Evolutionary conservation across 306 rosid genomes (phyloP), one percentile per base, ranked within the genome.

Genomic region (Canavalia gladiata): DNA sequence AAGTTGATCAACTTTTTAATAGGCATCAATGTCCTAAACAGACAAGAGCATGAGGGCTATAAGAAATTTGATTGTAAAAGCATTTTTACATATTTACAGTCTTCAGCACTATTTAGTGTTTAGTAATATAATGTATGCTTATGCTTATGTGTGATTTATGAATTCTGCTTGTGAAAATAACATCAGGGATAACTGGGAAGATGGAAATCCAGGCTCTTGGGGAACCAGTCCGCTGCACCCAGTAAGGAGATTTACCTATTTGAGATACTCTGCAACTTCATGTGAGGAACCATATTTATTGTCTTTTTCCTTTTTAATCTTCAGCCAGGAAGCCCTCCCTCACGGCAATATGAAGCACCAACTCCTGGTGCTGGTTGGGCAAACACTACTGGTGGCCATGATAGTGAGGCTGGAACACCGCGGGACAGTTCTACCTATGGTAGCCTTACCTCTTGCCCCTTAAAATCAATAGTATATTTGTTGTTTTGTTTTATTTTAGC

Each of bases 331-430:
- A 96, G 99, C 79, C 97, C 99, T 66, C 89, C 94, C 83, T 91
- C 96, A n/a, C 92, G 97, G 41, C 82, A 89, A 5, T 92, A 93
- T 45, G 99, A 96, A 92, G 98, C 99, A 42, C 99, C 99, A 67
- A 96, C 98, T 86, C 99, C 99, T 71, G 98, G 99, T 86, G 91
- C 98, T 72, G 98, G 95, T 83, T 96, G 99, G 99, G 94, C 94
- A 31, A 94, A 75, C 84, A 92, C 99, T 68, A 97, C 99, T 2
- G 90, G 97, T 70, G 99, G 98, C 68, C 92, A 86, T 83, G 90
- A 89, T 79, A 94, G 97, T 73, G 98, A 96, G 77, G 97, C 99
- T 18, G 99, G 99, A 76, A 96, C 99, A 8, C 99, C 99, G 5
- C 88, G 98, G 68, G 90, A 87, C 69, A 86, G 82, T 81, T 90